Conservation (phyloP, 2,329 filamentous ascomycete species). For the Talaromyces marneffei region DNA sequence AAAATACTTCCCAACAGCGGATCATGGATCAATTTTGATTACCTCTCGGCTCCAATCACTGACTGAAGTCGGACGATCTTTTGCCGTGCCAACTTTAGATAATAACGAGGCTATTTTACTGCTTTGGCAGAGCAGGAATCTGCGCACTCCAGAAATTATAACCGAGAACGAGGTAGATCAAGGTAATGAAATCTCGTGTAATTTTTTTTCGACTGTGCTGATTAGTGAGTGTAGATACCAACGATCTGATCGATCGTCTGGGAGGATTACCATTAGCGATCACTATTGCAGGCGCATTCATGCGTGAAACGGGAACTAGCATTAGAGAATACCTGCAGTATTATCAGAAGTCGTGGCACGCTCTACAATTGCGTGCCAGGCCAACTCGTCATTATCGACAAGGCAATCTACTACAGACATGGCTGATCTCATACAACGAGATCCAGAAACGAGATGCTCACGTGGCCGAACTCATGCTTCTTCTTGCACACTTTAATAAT, state of each 20-base stretch:
- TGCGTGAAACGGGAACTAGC: background rate
- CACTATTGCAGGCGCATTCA: background rate
- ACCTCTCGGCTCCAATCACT: background rate
- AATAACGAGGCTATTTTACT: background rate
- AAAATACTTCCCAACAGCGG: background rate
- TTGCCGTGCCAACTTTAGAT: background rate
- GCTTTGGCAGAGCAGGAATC: background rate
- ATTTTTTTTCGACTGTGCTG: background rate
- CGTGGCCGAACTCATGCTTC: constrained; percentile 32
- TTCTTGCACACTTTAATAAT: constrained; percentile 42
- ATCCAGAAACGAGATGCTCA: constrained; percentile 28
- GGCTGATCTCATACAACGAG: constrained; percentile 31
- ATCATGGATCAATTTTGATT: background rate
- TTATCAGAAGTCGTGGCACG: background rate
- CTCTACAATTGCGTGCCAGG: background rate
- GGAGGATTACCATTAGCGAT: background rate
- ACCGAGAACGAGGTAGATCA: background rate
- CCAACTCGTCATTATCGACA: background rate
- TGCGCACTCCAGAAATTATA: background rate
- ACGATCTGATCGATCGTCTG: background rate
- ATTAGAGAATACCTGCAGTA: background rate
- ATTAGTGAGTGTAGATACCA: background rate
- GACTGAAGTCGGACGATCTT: background rate
- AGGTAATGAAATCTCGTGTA: background rate
- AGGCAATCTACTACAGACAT: background rate